Base-by-base conservation (phyloP, 2,329 filamentous ascomycete species). In the Fusarium pseudograminearum region DNA sequence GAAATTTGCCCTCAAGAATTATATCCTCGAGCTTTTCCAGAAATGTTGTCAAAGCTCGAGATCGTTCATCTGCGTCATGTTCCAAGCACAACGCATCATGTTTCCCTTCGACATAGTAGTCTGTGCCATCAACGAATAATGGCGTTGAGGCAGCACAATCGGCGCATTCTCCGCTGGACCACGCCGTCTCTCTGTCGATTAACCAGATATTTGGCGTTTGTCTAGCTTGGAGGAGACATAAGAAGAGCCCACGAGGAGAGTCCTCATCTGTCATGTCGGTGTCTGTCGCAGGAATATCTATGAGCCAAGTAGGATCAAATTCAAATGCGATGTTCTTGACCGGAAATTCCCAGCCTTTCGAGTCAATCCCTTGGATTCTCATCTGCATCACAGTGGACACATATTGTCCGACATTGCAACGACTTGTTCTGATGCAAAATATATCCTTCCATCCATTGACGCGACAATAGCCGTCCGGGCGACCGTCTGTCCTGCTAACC, bases 311-410 rank as follows among this genome's bases (percentile, higher is more conserved):
- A 1, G 6, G 36, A n/a, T 57, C 14, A 16, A 55, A 55, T 30
- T 57, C 47, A 24, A 57, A 1, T 2, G 34, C 55, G 12, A 54
- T 26, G 2, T 57, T 54, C 2, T 1, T 0, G 4, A 24, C 22
- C 6, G 0, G 16, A 36, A 8, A 11, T 18, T 0, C 6, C 12
- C 3, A 2, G 11, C 14, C 24, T 5, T 11, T 7, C 7, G 22
- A 16, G 41, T 12, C 18, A 9, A 3, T 45, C 11, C 11, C 18
- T 31, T 2, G 26, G 24, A 26, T 26, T 26, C 24, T 7, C 8
- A 31, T 20, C 7, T 6, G 12, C 20, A 40, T 14, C 5, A 3
- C 6, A 28, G 9, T 16, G 4, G n/a, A 3, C n/a, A 4, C 2
- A 34, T 4, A 18, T 3, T 4, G 10, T 28, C 3, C 14, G 4